phyloP scores from a whole-genome alignment of 768 basidiomycete species.

The Candolleomyces eurysporus region DNA sequence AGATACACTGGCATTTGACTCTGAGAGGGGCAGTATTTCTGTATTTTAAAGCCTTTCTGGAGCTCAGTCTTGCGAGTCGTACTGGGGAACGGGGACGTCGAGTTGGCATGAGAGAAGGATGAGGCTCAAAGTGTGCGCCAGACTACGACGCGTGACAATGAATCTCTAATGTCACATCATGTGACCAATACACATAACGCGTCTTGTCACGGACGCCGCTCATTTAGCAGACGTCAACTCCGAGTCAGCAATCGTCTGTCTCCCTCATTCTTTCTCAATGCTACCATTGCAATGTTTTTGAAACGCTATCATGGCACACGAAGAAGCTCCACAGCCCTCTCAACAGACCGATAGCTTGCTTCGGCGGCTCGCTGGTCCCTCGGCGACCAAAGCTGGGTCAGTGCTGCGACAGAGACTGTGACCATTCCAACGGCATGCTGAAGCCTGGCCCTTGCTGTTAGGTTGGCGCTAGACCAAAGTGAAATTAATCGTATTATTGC shows the following conservation, averaged over 20 bases:
- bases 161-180: neutral
- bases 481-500: conserved; percentile 89
- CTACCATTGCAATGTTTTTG: neutral
- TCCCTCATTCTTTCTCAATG: neutral
- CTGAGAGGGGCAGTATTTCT: too few species aligned
- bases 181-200: neutral
- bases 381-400: conserved; percentile 86
- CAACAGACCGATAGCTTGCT: conserved; percentile 71
- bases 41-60: too few species aligned
- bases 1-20: too few species aligned
- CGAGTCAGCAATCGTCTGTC: neutral
- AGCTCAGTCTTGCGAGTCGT: too few species aligned
- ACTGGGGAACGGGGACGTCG: too few species aligned
- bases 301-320: neutral
- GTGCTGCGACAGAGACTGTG: conserved; percentile 17
- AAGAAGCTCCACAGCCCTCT: conserved; percentile 34
- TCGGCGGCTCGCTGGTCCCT: conserved; percentile 82
- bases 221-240: neutral
- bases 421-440: neutral
- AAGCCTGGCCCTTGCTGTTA: conserved; percentile 18
- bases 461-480: conserved; percentile 72
- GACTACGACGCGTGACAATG: neutral
- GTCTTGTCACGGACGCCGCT: neutral
- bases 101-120: too few species aligned
- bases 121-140: too few species aligned